These are phyloP conservation scores for Lenwebbia sp. DNA, from an alignment of 345 rosid genomes.

Conservation along the genomic window DNA sequence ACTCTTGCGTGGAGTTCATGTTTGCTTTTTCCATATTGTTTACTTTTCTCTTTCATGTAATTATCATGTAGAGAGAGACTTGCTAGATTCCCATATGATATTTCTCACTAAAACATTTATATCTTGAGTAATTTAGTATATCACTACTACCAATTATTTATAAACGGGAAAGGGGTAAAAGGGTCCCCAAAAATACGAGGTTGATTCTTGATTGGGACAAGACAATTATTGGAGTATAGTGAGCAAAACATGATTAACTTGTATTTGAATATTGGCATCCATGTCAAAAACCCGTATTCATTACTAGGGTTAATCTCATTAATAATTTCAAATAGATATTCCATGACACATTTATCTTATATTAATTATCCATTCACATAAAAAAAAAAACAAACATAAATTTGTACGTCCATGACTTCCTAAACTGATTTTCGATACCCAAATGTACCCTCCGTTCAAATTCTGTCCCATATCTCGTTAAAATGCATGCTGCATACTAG, in stretches of 20 bases:
- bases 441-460: background rate
- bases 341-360: background rate
- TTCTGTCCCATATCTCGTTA: accelerated
- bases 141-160: too few species aligned
- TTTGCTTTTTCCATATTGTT: too few species aligned
- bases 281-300: background rate
- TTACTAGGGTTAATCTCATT: background rate
- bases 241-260: background rate
- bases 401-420: accelerated
- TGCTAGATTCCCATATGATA: too few species aligned
- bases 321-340: background rate
- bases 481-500: background rate
- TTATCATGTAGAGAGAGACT: too few species aligned
- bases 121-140: too few species aligned
- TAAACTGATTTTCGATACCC: background rate
- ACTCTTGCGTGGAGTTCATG: too few species aligned
- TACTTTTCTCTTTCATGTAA: too few species aligned
- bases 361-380: background rate
- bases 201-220: background rate
- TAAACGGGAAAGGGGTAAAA: background rate
- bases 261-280: background rate
- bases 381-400: background rate
- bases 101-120: too few species aligned
- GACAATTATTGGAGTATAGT: background rate
- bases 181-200: background rate